Percentiles rank a stretch among this genome's conserved stretches.
Evolutionary conservation across 805 yeast genomes (phyloP).

Genomic region (Candida methanosorbosa): DNA sequence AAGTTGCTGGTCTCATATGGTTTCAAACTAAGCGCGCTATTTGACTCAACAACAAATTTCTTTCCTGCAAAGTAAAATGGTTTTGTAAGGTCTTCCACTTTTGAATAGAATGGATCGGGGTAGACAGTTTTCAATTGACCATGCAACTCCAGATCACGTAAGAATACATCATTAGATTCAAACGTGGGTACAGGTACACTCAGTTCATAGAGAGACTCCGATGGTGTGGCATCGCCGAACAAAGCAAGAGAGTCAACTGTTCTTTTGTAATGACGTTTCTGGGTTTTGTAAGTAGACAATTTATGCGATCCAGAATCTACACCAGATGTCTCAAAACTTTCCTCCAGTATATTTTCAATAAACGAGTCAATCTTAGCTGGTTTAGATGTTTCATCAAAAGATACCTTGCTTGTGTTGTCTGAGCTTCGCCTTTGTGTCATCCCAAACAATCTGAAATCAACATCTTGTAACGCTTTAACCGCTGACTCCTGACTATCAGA

Average conservation of each 20-base stretch:
- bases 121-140: conserved; percentile 48
- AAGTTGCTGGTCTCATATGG: conserved; percentile 6
- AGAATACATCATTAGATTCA: conserved; percentile 8
- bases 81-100: conserved; percentile 34
- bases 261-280: not conserved
- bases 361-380: not conserved
- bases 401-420: not conserved
- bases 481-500: too few relatives aligned
- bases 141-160: conserved; percentile 27
- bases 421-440: not conserved
- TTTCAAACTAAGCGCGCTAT: conserved; percentile 19
- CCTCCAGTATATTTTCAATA: not conserved
- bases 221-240: not conserved
- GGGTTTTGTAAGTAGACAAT: not conserved
- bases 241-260: not conserved
- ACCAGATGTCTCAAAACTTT: not conserved
- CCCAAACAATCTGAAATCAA: not conserved
- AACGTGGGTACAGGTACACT: conserved; percentile 11
- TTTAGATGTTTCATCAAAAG: not conserved
- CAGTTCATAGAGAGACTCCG: conserved; percentile 4
- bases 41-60: conserved; percentile 39
- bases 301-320: not conserved
- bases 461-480: too few relatives aligned
- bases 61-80: conserved; percentile 66
- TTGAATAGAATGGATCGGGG: conserved; percentile 55